A percentile compares a stretch with the other conserved stretches of the same genome.
Conservation (phyloP, 257 asterid genomes). For the Solanum chilense region DNA sequence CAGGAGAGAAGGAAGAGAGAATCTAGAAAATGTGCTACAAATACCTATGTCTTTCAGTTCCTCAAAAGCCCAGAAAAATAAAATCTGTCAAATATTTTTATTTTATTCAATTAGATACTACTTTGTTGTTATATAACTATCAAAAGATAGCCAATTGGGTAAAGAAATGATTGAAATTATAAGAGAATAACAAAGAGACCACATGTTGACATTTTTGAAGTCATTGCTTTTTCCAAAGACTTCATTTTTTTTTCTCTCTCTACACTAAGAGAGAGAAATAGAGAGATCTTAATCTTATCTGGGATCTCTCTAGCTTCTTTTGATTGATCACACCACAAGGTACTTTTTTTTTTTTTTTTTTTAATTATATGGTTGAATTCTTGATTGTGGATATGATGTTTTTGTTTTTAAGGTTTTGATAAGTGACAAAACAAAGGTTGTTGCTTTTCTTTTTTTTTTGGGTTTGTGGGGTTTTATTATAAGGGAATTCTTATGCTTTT, state of each 20-base stretch:
- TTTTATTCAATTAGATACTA: slow-evolving; percentile 1
- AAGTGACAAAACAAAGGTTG: slow-evolving; percentile 22
- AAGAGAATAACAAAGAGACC: slow-evolving; percentile 1
- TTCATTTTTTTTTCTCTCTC: slow-evolving; percentile 22
- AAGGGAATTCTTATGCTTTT: slow-evolving; percentile 7
- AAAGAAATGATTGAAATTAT: slow-evolving; percentile 24
- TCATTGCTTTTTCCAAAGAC: slow-evolving; percentile 33
- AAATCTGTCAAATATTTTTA: slow-evolving; percentile 2
- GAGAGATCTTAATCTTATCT: slow-evolving; percentile 32
- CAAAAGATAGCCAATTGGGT: slow-evolving; percentile 23
- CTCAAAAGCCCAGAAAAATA: slow-evolving; percentile 32
- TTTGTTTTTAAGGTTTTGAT: not conserved
- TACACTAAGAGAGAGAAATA: slow-evolving; percentile 4
- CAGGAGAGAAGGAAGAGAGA: slow-evolving; percentile 25
- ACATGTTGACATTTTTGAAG: slow-evolving; percentile 44
- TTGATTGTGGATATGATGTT: not conserved
- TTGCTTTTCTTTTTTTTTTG: slow-evolving; percentile 8
- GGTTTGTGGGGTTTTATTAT: slow-evolving; percentile 22
- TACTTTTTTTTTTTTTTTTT: not conserved
- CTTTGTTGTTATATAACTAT: slow-evolving; percentile 19
- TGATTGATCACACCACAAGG: slow-evolving; percentile 10
- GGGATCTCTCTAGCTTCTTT: slow-evolving; percentile 18
- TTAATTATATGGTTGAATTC: not conserved
- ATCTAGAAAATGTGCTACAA: slow-evolving; percentile 42
- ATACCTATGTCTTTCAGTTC: slow-evolving; percentile 34